phyloP scores from a whole-genome alignment of 2,329 filamentous ascomycete genomes.

The Aureobasidium melanogenum region DNA sequence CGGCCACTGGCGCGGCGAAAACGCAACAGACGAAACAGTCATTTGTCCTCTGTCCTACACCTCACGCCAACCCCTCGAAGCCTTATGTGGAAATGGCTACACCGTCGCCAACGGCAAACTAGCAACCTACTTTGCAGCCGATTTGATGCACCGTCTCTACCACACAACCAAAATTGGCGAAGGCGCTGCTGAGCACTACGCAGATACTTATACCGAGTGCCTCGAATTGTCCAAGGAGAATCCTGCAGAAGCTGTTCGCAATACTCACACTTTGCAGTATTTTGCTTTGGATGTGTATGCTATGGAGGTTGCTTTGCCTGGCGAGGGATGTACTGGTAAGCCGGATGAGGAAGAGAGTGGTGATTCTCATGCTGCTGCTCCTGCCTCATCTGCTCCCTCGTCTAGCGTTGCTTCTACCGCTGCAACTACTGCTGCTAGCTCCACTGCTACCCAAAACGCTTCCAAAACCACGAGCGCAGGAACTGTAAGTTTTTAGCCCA shows the following conservation, averaged over 20 bases:
- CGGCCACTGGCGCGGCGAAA: constrained; percentile 59
- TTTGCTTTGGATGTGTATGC: constrained; percentile 62
- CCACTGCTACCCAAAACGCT: constrained; percentile 35
- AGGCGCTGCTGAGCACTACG: constrained; percentile 52
- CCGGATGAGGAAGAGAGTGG: constrained; percentile 13
- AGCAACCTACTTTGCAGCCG: constrained; percentile 57
- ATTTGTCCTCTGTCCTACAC: constrained; percentile 57
- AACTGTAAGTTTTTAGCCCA: constrained; percentile 67
- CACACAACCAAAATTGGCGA: constrained; percentile 56
- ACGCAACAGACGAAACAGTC: constrained; percentile 58
- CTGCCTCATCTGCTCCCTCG: constrained; percentile 12
- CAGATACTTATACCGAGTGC: constrained; percentile 49
- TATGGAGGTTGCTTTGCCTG: constrained; percentile 54
- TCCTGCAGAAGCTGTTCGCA: constrained; percentile 41
- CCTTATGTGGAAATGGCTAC: constrained; percentile 55
- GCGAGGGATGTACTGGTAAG: constrained; percentile 51
- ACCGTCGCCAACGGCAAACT: constrained; percentile 47
- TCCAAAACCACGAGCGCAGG: constrained; percentile 59
- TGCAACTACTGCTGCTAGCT: constrained; percentile 7
- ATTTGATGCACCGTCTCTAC: constrained; percentile 58
- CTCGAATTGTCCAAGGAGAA: constrained; percentile 45
- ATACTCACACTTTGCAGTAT: constrained; percentile 57
- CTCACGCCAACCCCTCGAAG: constrained; percentile 47
- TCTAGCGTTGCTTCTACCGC: constrained; percentile 12
- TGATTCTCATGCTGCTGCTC: constrained; percentile 10